Base-by-base conservation (phyloP, 768 basidiomycete species). In the Phallus indusiatus region DNA sequence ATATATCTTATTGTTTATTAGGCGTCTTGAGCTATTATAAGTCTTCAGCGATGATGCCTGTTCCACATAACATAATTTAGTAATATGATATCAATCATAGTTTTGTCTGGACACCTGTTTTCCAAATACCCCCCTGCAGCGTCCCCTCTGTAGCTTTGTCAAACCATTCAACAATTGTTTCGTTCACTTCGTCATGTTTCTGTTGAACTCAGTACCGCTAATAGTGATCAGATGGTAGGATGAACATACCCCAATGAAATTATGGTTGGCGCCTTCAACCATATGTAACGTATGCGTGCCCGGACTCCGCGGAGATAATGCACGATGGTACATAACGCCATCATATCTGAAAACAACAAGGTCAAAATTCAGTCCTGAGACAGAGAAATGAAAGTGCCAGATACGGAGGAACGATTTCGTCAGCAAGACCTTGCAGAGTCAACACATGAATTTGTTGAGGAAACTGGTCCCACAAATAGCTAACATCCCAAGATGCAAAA, bases 191-290 rank as follows among this genome's bases (percentile, higher is more conserved):
- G 56, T 87, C 85, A 62, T 81, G 80, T 57, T 79, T 78, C 80
- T 80, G 61, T 11, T 48, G 33, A 42, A 18, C 17, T 54, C 24
- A 63, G 54, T n/a, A 28, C 22, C 14, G 21, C 42, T 53, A 7
- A 35, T 54, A 24, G 34, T 6, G 6, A 17, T 34, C 17, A 42
- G 21, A 18, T 46, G 21, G 35, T 34, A 10, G 16, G 59, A n/a
- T 22, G 24, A 7, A 57, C 76, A 47, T 60, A 80, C 79, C 21
- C 84, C 82, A 21, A 81, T 82, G 64, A 84, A 86, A 70, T 90
- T 91, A 67, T 91, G 90, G 71, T 90, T 88, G 8, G 84, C 86
- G 48, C 78, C 79, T 68, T 91, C 90, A 42, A 89, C 71, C 22
- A 86, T 72, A 66, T 84, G 78, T 22, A 91, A 73, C 17, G 75